Evolutionary conservation across 768 basidiomycete genomes (phyloP), one percentile per base, ranked within the genome.

Genomic region (Dioszegia hungarica): DNA sequence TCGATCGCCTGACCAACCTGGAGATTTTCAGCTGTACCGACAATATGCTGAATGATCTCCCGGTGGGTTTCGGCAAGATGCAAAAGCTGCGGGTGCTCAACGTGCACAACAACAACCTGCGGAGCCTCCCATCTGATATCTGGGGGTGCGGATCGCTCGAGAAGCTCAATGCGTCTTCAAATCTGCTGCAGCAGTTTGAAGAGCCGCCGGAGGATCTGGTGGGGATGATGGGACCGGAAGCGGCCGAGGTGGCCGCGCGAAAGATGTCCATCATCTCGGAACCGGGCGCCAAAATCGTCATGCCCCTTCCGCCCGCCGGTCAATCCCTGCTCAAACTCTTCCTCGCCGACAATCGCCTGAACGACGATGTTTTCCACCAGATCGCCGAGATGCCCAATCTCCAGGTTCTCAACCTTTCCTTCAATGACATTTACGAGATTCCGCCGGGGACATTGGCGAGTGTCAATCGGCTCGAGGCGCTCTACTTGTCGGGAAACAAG

Each of bases 401-500:
- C 11, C 81, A 79, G 1, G 84, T 90, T 1, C 82, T 99, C 56
- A 98, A 98, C 65, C 79, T 98, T 19, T 90, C 89, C 25, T 98
- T 95, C 79, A 99, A 99, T 75, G 85, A 90, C 53, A 87, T 99
- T 40, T 86, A 87, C 75, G 89, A 93, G 67, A 81, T 97, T 40
- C 92, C 94, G 0, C 76, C 82, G 0, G 78, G 81, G 28, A 92
- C 90, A 66, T 84, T 97, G 67, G 79, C 82, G 60, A 85, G 85
- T 59, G 81, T 90, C 63, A 78, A 79, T 19, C 56, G 65, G 27
- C 80, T 99, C 10, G 84, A 90, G 75, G 88, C 93, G 77, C 78
- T 99, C 31, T 98, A 95, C 72, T 80, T 98, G 2, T 90, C 89
- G 64, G 94, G 94, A n/a, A 98, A 97, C 79, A 88, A 89, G 75